Conservation (phyloP, 2,329 filamentous ascomycete species). For the Plenodomus biglobosus region DNA sequence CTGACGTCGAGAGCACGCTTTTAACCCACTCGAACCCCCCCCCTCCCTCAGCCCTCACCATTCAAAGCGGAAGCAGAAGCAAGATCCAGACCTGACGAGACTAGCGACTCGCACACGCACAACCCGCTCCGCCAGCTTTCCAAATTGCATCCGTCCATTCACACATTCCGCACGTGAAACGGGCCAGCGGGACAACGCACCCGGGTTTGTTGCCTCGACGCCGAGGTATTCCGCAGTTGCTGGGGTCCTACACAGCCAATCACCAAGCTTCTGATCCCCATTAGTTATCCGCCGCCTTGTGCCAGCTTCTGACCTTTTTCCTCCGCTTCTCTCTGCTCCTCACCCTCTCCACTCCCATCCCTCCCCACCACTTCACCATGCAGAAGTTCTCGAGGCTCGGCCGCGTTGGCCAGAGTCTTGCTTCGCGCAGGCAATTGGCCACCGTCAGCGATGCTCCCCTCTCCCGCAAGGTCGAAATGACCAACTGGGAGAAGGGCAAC, state of each 20-base stretch:
- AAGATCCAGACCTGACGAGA: neutral
- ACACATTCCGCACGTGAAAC: constrained; percentile 30
- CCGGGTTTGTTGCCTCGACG: constrained; percentile 26
- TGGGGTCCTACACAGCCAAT: constrained; percentile 34
- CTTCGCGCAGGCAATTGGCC: constrained; percentile 69
- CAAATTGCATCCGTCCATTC: constrained; percentile 17
- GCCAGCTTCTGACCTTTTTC: constrained; percentile 43
- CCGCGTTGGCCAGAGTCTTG: constrained; percentile 65
- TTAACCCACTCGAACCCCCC: neutral
- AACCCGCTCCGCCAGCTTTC: neutral
- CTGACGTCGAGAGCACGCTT: neutral
- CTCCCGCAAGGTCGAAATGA: constrained; percentile 95
- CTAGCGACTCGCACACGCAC: constrained; percentile 1
- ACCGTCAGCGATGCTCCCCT: constrained; percentile 84
- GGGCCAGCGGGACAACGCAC: constrained; percentile 35
- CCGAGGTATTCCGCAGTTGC: constrained; percentile 34
- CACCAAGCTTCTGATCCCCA: constrained; percentile 30
- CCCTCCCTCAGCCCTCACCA: neutral
- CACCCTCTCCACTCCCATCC: constrained; percentile 41
- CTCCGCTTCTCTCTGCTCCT: constrained; percentile 34
- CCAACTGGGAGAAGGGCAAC: constrained; percentile 92
- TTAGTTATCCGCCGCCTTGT: constrained; percentile 39
- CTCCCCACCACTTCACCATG: constrained; percentile 56
- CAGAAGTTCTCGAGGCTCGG: constrained; percentile 71
- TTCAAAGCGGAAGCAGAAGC: neutral